phyloP scores from a whole-genome alignment of 78 protist genomes.

The Bigelowiella natans region DNA sequence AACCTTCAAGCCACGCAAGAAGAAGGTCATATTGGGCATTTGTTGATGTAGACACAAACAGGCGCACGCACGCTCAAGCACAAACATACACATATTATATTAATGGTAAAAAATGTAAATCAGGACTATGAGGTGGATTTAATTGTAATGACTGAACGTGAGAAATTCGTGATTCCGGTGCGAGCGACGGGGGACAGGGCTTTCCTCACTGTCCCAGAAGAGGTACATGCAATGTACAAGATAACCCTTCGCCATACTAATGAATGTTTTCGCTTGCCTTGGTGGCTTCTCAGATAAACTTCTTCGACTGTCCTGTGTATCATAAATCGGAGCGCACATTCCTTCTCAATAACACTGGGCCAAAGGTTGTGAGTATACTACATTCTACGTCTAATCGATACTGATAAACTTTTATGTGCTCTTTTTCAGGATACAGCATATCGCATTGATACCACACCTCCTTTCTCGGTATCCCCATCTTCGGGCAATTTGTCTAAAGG shows the following conservation, averaged over 20 bases:
- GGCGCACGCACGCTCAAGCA: too few relatives aligned
- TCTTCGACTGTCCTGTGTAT: background rate
- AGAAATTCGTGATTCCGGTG: constrained; percentile 50
- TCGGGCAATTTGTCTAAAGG: constrained; percentile 19
- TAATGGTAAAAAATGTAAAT: background rate
- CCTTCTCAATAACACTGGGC: background rate
- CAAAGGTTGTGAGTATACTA: background rate
- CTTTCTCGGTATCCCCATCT: constrained; percentile 24
- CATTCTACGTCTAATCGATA: background rate
- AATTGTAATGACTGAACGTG: constrained; percentile 42
- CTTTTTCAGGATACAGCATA: background rate
- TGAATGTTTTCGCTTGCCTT: too few relatives aligned
- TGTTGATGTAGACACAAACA: background rate
- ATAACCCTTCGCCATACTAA: too few relatives aligned
- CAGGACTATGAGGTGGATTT: constrained; percentile 43
- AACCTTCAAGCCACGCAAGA: constrained; percentile 14
- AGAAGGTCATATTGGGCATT: background rate
- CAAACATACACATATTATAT: background rate
- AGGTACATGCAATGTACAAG: too few relatives aligned
- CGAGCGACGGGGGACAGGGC: constrained; percentile 47
- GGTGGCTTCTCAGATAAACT: too few relatives aligned
- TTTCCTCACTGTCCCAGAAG: constrained; percentile 34
- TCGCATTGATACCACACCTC: background rate
- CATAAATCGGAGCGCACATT: background rate
- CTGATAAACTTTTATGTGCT: background rate